A percentile compares a stretch with the other conserved stretches of the same genome.
These are phyloP conservation scores for Colletotrichum incanum DNA, from an alignment of 2,329 filamentous ascomycete species.

Conservation along the genomic window DNA sequence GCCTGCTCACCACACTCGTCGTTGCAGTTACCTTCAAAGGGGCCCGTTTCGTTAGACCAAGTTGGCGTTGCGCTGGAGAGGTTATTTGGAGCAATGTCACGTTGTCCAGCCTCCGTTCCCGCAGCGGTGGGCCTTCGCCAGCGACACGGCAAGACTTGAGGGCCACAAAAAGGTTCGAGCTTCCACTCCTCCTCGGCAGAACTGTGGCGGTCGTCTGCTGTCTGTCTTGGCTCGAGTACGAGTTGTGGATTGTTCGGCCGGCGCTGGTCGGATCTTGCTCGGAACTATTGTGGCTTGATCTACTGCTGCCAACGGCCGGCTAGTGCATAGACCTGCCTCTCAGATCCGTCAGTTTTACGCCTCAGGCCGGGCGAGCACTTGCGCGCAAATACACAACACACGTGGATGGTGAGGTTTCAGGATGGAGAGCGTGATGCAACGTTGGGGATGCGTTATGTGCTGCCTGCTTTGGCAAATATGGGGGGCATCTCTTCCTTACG, in stretches of 20 bases:
- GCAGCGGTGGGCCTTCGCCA: constrained; percentile 12
- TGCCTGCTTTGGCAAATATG: constrained; percentile 20
- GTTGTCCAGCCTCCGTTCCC: constrained; percentile 19
- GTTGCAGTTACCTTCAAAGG: constrained; percentile 3
- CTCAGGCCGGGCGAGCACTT: background rate
- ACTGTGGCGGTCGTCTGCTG: background rate
- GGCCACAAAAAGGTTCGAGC: background rate
- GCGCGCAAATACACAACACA: background rate
- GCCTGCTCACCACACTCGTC: background rate
- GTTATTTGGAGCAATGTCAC: constrained; percentile 26
- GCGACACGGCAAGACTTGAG: constrained; percentile 13
- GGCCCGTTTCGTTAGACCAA: constrained; percentile 2
- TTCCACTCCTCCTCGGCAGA: background rate
- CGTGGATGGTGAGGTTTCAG: constrained; percentile 34
- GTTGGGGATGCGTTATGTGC: constrained; percentile 14
- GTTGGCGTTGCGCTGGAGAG: constrained; percentile 9
- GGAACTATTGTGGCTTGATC: constrained; percentile 22
- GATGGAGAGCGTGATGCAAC: constrained; percentile 23
- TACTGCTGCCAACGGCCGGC: constrained; percentile 10
- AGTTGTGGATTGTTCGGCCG: constrained; percentile 14
- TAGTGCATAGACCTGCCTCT: background rate
- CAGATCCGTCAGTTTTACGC: constrained; percentile 4
- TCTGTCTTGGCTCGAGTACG: background rate
- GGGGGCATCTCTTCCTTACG: constrained; percentile 5
- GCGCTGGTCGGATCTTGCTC: constrained; percentile 17